A percentile compares a stretch with the other conserved stretches of the same genome.
These are phyloP conservation scores for Deinandra increscens DNA, from an alignment of 129 eudicot genomes.

Conservation along the genomic window DNA sequence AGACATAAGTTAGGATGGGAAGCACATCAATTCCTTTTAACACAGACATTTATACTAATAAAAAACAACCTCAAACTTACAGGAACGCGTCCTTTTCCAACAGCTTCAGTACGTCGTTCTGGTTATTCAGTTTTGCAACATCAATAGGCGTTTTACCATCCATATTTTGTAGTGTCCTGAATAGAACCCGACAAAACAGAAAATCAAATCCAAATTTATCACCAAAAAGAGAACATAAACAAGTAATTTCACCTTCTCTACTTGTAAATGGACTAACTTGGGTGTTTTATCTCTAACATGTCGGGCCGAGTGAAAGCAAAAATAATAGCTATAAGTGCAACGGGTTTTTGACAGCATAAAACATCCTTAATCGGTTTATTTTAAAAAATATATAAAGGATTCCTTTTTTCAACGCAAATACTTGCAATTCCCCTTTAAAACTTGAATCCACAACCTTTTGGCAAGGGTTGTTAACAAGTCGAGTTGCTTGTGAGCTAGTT, in stretches of 20 bases:
- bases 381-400: neutral
- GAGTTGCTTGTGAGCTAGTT: neutral
- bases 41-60: conserved; percentile 23
- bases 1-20: conserved; percentile 23
- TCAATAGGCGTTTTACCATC: conserved; percentile 91
- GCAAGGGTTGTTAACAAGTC: neutral
- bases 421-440: neutral
- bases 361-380: neutral
- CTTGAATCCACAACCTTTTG: neutral
- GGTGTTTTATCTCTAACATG: no score
- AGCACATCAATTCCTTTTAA: conserved; percentile 23
- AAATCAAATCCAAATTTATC: neutral
- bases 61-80: conserved; percentile 32
- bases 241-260: no score
- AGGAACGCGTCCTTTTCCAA: conserved; percentile 92
- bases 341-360: neutral
- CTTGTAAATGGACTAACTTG: no score
- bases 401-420: neutral
- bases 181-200: neutral
- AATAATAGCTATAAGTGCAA: neutral
- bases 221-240: neutral
- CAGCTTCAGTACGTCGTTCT: conserved; percentile 68
- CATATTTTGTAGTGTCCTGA: conserved; percentile 92
- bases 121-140: conserved; percentile 84
- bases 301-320: neutral